A percentile compares a stretch with the other conserved stretches of the same genome.
phyloP scores from a whole-genome alignment of 78 protist species.

The Chrysochromulina tobinii region DNA sequence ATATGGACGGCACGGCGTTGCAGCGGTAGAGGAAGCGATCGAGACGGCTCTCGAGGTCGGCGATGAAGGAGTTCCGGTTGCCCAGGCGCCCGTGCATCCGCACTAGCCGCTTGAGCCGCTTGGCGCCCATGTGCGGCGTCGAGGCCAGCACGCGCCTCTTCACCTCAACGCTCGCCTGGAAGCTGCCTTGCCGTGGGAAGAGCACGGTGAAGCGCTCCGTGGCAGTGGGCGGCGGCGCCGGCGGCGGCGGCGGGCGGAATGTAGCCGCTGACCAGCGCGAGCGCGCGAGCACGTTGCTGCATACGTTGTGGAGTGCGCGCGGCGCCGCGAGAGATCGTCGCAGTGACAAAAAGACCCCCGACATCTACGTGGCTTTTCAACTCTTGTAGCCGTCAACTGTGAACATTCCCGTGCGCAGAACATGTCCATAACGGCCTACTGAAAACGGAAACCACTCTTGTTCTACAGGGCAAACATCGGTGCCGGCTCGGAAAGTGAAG shows the following conservation, averaged over 20 bases:
- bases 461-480: too few relatives aligned
- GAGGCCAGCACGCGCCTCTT: not conserved
- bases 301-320: too few relatives aligned
- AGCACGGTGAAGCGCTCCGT: not conserved
- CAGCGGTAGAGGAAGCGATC: not conserved
- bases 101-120: not conserved
- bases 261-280: too few relatives aligned
- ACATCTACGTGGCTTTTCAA: too few relatives aligned
- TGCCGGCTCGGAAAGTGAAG: too few relatives aligned
- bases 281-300: too few relatives aligned
- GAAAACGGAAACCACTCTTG: too few relatives aligned
- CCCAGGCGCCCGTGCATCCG: not conserved
- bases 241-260: not conserved
- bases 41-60: not conserved
- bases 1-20: not conserved
- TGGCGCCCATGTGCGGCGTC: not conserved
- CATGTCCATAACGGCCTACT: too few relatives aligned
- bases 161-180: not conserved
- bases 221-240: not conserved
- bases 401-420: too few relatives aligned
- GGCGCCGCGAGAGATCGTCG: too few relatives aligned
- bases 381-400: too few relatives aligned
- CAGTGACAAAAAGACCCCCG: too few relatives aligned
- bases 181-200: not conserved
- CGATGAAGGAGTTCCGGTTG: not conserved